phyloP scores from a whole-genome alignment of 257 asterid species.

The Fraxinus pennsylvanica region DNA sequence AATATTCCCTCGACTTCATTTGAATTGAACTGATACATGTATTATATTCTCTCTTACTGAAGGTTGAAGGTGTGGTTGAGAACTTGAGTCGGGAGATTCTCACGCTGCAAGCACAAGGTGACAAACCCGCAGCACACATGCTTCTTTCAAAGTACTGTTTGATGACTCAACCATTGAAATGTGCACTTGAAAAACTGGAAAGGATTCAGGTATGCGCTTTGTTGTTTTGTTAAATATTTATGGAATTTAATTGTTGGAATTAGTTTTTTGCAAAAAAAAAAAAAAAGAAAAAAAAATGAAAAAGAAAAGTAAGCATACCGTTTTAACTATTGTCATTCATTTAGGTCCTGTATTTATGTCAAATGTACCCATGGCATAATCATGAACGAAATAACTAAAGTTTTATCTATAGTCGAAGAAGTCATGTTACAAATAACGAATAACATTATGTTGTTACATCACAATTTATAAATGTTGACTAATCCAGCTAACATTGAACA shows the following conservation, averaged over 20 bases:
- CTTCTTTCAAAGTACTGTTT: conserved; percentile 59
- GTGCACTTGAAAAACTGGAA: conserved; percentile 69
- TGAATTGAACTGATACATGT: conserved; percentile 2
- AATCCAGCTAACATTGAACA: neutral
- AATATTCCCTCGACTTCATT: neutral
- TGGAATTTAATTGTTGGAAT: neutral
- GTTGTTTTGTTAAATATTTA: neutral
- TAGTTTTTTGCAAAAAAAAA: neutral
- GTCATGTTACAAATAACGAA: too few species aligned
- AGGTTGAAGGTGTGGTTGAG: conserved; percentile 86
- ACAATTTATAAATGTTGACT: neutral
- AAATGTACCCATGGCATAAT: too few species aligned
- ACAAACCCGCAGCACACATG: conserved; percentile 63
- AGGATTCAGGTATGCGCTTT: conserved; percentile 50
- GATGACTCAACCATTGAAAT: conserved; percentile 59
- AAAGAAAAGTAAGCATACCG: neutral
- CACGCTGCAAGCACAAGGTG: conserved; percentile 87
- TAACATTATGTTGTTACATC: too few species aligned
- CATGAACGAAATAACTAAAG: too few species aligned
- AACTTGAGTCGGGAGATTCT: conserved; percentile 87
- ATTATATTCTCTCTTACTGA: conserved; percentile 10
- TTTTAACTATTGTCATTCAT: neutral
- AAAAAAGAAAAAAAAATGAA: too few species aligned
- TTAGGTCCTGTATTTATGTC: neutral
- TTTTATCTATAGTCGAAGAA: too few species aligned